phyloP scores from a whole-genome alignment of 495 filamentous ascomycete species.

The Daldinia childiae region DNA sequence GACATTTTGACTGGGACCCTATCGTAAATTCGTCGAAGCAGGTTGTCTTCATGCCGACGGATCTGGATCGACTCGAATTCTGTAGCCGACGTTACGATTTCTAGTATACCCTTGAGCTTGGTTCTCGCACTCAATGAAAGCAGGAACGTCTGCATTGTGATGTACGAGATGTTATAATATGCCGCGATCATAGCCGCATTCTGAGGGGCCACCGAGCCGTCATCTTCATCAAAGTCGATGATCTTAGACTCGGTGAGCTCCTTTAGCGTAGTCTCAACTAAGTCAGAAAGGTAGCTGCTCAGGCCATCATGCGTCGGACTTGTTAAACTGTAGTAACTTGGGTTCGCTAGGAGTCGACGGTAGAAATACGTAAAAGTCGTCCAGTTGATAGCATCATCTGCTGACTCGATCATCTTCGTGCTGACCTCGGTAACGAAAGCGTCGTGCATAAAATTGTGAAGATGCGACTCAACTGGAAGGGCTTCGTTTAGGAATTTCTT shows the following conservation, averaged over 20 bases:
- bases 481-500: slow-evolving; percentile 99
- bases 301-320: slow-evolving; percentile 93
- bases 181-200: slow-evolving; percentile 98
- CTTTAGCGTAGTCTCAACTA: slow-evolving; percentile 91
- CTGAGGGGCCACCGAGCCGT: slow-evolving; percentile 86
- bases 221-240: slow-evolving; percentile 95
- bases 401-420: slow-evolving; percentile 90
- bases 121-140: slow-evolving; percentile 88
- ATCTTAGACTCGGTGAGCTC: slow-evolving; percentile 94
- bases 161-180: slow-evolving; percentile 99
- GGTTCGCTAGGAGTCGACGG: slow-evolving; percentile 93
- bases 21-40: slow-evolving; percentile 93
- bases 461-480: slow-evolving; percentile 91
- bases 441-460: slow-evolving; percentile 91
- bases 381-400: slow-evolving; percentile 98
- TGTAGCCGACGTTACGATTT: slow-evolving; percentile 96
- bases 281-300: slow-evolving; percentile 92
- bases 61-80: slow-evolving; percentile 98
- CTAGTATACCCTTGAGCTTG: slow-evolving; percentile 94
- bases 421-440: slow-evolving; percentile 97
- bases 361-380: slow-evolving; percentile 99
- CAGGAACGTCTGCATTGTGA: slow-evolving; percentile 99
- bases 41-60: slow-evolving; percentile 87
- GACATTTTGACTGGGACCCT: slow-evolving; percentile 95
- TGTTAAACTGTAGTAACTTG: slow-evolving; percentile 91